Evolutionary conservation across 768 basidiomycete species (phyloP).

Genomic region (Leccinum olivaceopallidum): DNA sequence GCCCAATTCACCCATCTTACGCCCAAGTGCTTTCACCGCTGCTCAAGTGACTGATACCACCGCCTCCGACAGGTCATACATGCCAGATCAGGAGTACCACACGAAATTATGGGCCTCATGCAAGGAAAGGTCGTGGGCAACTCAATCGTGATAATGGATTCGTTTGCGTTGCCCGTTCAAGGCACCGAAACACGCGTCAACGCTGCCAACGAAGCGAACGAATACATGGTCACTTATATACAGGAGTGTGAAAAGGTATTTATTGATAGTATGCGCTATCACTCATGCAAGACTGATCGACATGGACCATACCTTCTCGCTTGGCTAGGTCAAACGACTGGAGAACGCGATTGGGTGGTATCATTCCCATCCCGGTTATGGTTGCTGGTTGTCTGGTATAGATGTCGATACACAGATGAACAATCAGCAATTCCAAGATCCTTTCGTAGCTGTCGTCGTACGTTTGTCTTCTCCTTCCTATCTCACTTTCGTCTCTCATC

Average conservation of each 20-base stretch:
- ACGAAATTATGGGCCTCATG: constrained; percentile 99
- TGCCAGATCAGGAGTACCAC: constrained; percentile 93
- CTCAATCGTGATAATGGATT: constrained; percentile 87
- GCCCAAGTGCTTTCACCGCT: background rate
- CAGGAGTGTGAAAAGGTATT: constrained; percentile 76
- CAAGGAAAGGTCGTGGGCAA: constrained; percentile 90
- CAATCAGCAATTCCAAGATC: constrained; percentile 94
- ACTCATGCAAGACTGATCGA: background rate
- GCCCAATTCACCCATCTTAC: background rate
- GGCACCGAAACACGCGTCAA: constrained; percentile 99
- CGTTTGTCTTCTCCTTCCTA: constrained; percentile 28
- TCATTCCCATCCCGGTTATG: constrained; percentile 98
- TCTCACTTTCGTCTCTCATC: background rate
- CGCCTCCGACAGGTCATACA: constrained; percentile 79
- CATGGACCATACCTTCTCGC: background rate
- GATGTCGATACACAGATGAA: constrained; percentile 97
- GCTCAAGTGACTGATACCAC: background rate
- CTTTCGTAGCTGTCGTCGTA: constrained; percentile 96
- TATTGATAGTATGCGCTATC: background rate
- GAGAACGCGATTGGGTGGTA: constrained; percentile 98
- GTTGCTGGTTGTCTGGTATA: constrained; percentile 99
- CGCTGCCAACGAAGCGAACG: constrained; percentile 92
- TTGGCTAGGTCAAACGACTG: constrained; percentile 68
- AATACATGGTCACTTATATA: constrained; percentile 97
- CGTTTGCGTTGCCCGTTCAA: constrained; percentile 95